phyloP scores from a whole-genome alignment of 495 filamentous ascomycete species.

The Lasiosphaeria hispida region DNA sequence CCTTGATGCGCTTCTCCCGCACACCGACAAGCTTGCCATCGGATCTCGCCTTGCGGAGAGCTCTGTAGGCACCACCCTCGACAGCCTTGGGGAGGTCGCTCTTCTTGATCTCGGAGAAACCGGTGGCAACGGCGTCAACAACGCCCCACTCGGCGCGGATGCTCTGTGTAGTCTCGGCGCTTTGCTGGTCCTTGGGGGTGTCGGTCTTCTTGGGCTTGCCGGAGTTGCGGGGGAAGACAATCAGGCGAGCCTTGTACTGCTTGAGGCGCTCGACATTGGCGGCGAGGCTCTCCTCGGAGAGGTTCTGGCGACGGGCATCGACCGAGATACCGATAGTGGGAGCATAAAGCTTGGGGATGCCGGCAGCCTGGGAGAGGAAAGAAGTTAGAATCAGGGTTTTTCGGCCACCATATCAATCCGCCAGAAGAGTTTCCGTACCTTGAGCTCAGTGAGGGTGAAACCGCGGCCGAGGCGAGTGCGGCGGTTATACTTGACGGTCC shows the following conservation, averaged over 20 bases:
- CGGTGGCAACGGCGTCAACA: slow-evolving; percentile 55
- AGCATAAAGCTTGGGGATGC: slow-evolving; percentile 90
- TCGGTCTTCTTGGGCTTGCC: slow-evolving; percentile 90
- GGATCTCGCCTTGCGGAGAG: slow-evolving; percentile 79
- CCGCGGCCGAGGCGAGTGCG: slow-evolving; percentile 94
- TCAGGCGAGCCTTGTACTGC: slow-evolving; percentile 89
- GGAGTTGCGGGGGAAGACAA: slow-evolving; percentile 94
- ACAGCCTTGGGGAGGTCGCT: slow-evolving; percentile 71
- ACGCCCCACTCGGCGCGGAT: slow-evolving; percentile 66
- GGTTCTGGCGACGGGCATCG: slow-evolving; percentile 94
- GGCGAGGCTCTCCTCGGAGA: slow-evolving; percentile 87
- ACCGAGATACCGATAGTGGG: slow-evolving; percentile 95
- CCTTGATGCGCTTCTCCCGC: slow-evolving; percentile 90
- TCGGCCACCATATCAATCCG: neutral
- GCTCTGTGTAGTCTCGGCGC: slow-evolving; percentile 60
- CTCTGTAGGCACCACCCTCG: slow-evolving; percentile 77
- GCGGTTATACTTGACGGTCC: slow-evolving; percentile 90
- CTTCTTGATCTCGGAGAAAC: slow-evolving; percentile 76
- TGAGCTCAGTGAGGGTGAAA: slow-evolving; percentile 94
- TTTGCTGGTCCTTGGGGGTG: slow-evolving; percentile 81
- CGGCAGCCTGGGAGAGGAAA: slow-evolving; percentile 67
- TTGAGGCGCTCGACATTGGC: slow-evolving; percentile 94
- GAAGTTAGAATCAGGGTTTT: slow-evolving; percentile 15
- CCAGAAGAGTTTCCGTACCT: slow-evolving; percentile 58
- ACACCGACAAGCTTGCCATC: slow-evolving; percentile 77